phyloP scores from a whole-genome alignment of 1,284 basidiomycete genomes.

The Anthracocystis panici-leucophaei region DNA sequence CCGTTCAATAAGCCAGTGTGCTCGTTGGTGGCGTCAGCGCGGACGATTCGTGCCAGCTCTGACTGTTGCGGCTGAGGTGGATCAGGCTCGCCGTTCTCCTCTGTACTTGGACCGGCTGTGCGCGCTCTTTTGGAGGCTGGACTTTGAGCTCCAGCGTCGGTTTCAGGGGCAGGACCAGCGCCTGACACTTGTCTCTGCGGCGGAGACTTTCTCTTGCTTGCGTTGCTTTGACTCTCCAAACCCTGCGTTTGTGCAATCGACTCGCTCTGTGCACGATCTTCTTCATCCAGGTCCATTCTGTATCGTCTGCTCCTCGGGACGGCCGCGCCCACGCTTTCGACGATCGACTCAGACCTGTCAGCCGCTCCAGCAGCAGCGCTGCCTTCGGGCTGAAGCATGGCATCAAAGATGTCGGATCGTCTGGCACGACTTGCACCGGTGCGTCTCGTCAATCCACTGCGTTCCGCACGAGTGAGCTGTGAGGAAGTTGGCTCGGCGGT shows the following conservation, averaged over 20 bases:
- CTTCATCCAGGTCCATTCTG: constrained; percentile 52
- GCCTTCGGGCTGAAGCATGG: constrained; percentile 17
- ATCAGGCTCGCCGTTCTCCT: background rate
- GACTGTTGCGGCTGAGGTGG: background rate
- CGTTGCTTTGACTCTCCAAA: background rate
- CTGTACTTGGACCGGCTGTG: constrained; percentile 1
- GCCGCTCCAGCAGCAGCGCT: background rate
- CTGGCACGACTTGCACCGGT: constrained; percentile 41
- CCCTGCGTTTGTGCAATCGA: constrained; percentile 10
- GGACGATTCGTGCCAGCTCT: constrained; percentile 26
- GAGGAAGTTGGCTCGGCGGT: constrained; percentile 8
- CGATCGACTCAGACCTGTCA: background rate
- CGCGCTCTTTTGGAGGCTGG: constrained; percentile 20
- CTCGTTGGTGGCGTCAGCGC: constrained; percentile 8
- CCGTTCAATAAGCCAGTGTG: constrained; percentile 20
- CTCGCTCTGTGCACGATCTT: constrained; percentile 35
- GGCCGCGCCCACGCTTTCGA: background rate
- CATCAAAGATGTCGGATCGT: constrained; percentile 49
- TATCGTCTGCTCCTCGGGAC: constrained; percentile 39
- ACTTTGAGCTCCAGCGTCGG: background rate
- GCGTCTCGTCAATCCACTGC: constrained; percentile 36
- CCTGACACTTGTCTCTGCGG: constrained; percentile 10
- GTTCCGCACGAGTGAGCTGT: constrained; percentile 21
- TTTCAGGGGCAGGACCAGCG: background rate
- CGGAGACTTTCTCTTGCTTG: constrained; percentile 25